phyloP scores from a whole-genome alignment of 352 stramenopile species.

The Phytopythium chamaehyphon region DNA sequence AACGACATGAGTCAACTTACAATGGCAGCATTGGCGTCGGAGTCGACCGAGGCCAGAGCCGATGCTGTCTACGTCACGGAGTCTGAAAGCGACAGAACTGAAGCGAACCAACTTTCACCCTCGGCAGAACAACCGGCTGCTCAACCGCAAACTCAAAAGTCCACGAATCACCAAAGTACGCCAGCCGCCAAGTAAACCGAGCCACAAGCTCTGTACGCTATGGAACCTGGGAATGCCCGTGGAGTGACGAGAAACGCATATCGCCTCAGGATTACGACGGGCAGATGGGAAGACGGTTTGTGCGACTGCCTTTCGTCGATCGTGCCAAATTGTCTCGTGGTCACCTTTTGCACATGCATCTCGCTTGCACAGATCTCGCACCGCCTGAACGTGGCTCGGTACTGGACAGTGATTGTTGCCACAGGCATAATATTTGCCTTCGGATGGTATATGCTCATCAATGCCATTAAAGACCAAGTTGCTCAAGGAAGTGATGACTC shows the following conservation, averaged over 20 bases:
- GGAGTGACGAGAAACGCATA: not conserved
- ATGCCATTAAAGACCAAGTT: not conserved
- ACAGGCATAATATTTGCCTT: not conserved
- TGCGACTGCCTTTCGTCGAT: conserved; percentile 30
- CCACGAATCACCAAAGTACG: too few species aligned
- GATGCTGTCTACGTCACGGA: too few species aligned
- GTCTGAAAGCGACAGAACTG: too few species aligned
- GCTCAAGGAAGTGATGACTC: not conserved
- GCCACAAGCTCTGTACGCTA: conserved; percentile 1
- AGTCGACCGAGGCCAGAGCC: too few species aligned
- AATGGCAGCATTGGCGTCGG: too few species aligned
- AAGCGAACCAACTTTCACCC: too few species aligned
- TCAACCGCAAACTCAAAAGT: too few species aligned
- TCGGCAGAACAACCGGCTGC: too few species aligned
- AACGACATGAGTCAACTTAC: too few species aligned
- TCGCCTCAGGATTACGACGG: not conserved
- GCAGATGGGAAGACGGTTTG: conserved; percentile 23
- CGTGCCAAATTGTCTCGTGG: conserved; percentile 35
- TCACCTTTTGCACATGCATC: conserved; percentile 30
- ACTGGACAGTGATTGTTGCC: not conserved
- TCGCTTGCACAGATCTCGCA: conserved; percentile 28
- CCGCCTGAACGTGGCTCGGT: conserved; percentile 17
- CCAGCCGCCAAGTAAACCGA: not conserved
- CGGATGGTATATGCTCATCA: conserved; percentile 1
- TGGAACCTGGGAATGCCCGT: too few species aligned